Conservation (phyloP, 305 asterid genomes). For the Withania somnifera region DNA sequence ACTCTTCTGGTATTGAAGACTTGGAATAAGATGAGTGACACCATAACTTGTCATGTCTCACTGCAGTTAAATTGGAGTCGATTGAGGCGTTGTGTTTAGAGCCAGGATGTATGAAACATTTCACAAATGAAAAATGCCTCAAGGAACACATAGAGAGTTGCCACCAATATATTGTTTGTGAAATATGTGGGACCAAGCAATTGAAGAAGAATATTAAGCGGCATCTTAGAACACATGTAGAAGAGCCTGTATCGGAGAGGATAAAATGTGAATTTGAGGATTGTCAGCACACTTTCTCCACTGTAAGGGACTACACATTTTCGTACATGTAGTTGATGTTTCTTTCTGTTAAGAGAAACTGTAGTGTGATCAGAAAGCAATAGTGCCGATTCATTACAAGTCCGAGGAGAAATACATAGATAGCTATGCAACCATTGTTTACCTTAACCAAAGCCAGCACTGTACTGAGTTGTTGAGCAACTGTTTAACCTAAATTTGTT, state of each 20-base stretch:
- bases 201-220: conserved; percentile 86
- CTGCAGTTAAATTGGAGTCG: conserved; percentile 66
- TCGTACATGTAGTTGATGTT: not conserved
- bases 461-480: not conserved
- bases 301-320: conserved; percentile 27
- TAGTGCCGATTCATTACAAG: not conserved
- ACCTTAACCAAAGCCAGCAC: not conserved
- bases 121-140: conserved; percentile 61
- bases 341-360: not conserved
- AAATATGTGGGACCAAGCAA: conserved; percentile 63
- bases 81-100: conserved; percentile 76
- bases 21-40: not conserved
- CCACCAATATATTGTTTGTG: conserved; percentile 62
- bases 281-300: conserved; percentile 53
- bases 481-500: not conserved
- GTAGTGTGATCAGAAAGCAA: not conserved
- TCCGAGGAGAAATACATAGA: not conserved
- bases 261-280: conserved; percentile 48
- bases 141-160: conserved; percentile 56
- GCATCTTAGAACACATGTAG: conserved; percentile 59
- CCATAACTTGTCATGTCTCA: not conserved
- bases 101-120: conserved; percentile 76
- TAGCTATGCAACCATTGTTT: not conserved
- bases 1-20: not conserved
- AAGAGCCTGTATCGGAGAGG: conserved; percentile 20